Base-by-base conservation (phyloP, 2,329 filamentous ascomycete species). In the Trichoderma koningii region DNA sequence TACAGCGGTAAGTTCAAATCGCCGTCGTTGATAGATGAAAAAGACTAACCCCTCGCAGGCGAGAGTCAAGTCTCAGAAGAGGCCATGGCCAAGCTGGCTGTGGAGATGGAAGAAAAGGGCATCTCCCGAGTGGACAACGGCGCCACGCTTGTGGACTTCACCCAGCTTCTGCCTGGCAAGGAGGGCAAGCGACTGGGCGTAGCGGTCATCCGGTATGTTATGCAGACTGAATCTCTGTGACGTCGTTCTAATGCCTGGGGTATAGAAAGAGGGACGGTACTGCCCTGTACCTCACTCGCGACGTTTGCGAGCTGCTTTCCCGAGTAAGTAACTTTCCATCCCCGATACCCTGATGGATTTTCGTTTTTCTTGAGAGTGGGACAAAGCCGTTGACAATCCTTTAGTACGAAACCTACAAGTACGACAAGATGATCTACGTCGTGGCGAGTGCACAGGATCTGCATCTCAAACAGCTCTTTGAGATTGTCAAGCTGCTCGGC, bases 351-450 rank as follows among this genome's bases (percentile, higher is more conserved):
- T 38, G 38, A n/a, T 21, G 17, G 12, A 12, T 15, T 15, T 52
- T n/a, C 14, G 17, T 12, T 48, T 6, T 10, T 14, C 10, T 17
- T 19, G 21, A 45, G 23, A n/a, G 65, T 14, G 42, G 28, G 23
- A 7, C 19, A 21, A 28, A 9, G 41, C 28, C n/a, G 17, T 17
- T 63, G 21, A 53, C 26, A n/a, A 3, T 14, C 21, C 47, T 52
- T 52, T 5, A 71, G 70, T 70, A 85, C 55, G 81, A 87, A 23
- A 83, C 84, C 71, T 86, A 87, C 77, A 75, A 86, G 12, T 92
- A 91, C 70, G 89, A 93, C 77, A 86, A 91, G 74, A 91, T 93
- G 89, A 89, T 92, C 67, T 93, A 92, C 71, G 89, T 93, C 10
- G 86, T 92, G 34, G 89, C 89, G 1, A 87, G 85, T 23, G 85